Evolutionary conservation across 495 filamentous ascomycete genomes (phyloP).

Genomic region (Jackrogersella multiformis): DNA sequence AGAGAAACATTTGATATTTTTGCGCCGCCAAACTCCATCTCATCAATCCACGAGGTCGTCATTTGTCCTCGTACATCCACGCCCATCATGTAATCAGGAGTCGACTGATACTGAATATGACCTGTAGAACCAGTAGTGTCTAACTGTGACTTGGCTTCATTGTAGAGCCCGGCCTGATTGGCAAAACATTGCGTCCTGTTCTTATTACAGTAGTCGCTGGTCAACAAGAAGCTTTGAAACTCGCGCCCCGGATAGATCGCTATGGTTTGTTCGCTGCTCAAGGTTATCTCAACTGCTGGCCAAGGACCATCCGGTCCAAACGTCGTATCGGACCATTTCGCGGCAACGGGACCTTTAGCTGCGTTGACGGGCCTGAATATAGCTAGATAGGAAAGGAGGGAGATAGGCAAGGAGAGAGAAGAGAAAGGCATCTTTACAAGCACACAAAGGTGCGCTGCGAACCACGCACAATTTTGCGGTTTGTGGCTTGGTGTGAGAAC

Average conservation of each 20-base stretch:
- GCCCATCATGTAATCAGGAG: slow-evolving; percentile 39
- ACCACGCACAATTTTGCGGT: slow-evolving; percentile 18
- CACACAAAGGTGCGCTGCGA: slow-evolving; percentile 23
- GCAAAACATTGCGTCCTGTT: slow-evolving; percentile 40
- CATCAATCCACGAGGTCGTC: slow-evolving; percentile 40
- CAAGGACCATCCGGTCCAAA: slow-evolving; percentile 53
- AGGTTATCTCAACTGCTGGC: slow-evolving; percentile 47
- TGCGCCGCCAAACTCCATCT: slow-evolving; percentile 30
- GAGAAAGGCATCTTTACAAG: slow-evolving; percentile 36
- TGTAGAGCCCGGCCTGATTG: slow-evolving; percentile 41
- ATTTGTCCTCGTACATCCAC: slow-evolving; percentile 28
- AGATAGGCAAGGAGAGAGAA: slow-evolving; percentile 36
- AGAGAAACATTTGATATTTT: slow-evolving; percentile 40
- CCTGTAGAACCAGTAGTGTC: slow-evolving; percentile 41
- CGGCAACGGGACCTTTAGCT: slow-evolving; percentile 30
- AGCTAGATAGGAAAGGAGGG: slow-evolving; percentile 40
- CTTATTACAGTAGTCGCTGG: slow-evolving; percentile 44
- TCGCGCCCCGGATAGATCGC: slow-evolving; percentile 48
- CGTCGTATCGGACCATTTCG: slow-evolving; percentile 40
- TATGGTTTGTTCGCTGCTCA: slow-evolving; percentile 46
- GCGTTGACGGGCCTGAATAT: slow-evolving; percentile 28
- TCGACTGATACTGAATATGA: slow-evolving; percentile 26
- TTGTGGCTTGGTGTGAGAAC: slow-evolving; percentile 18
- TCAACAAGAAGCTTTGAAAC: slow-evolving; percentile 41
- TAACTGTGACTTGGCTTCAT: slow-evolving; percentile 38